Evolutionary conservation across 371 early-diverging fungal genomes (phyloP).

Genomic region (Mortierella sp.): DNA sequence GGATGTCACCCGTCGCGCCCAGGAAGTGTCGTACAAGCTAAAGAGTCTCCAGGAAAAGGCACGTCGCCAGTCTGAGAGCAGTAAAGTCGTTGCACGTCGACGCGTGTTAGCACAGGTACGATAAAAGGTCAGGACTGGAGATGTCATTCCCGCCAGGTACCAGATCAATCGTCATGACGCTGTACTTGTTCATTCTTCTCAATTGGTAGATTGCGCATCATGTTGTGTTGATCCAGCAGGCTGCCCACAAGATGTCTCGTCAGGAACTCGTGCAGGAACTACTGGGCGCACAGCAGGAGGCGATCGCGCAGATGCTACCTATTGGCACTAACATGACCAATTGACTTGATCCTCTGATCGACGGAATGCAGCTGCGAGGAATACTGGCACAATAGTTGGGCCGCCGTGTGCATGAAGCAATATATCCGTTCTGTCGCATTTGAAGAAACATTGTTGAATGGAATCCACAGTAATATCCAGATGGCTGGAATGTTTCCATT

Average conservation of each 20-base stretch:
- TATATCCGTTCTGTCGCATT: too few species aligned
- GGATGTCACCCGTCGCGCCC: slow-evolving; percentile 54
- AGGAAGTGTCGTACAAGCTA: slow-evolving; percentile 47
- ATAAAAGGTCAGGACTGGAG: not conserved
- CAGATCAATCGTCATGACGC: not conserved
- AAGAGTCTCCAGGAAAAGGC: slow-evolving; percentile 18
- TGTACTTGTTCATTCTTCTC: not conserved
- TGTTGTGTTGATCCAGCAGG: slow-evolving; percentile 17
- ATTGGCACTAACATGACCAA: too few species aligned
- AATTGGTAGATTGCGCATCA: slow-evolving; percentile 29
- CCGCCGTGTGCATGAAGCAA: too few species aligned
- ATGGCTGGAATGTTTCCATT: too few species aligned
- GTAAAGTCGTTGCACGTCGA: slow-evolving; percentile 31
- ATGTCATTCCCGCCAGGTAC: not conserved
- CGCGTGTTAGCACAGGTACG: slow-evolving; percentile 32
- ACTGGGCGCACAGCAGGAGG: slow-evolving; percentile 20
- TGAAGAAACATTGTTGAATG: too few species aligned
- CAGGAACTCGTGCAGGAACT: slow-evolving; percentile 11
- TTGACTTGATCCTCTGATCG: too few species aligned
- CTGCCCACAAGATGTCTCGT: not conserved
- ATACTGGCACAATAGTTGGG: too few species aligned
- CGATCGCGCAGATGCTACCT: slow-evolving; percentile 16
- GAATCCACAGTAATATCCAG: too few species aligned
- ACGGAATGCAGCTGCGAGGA: too few species aligned
- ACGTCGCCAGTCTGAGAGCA: slow-evolving; percentile 36